A percentile compares a stretch with the other conserved stretches of the same genome.
Evolutionary conservation across 768 basidiomycete species (phyloP).

Genomic region (Pholiota molesta): DNA sequence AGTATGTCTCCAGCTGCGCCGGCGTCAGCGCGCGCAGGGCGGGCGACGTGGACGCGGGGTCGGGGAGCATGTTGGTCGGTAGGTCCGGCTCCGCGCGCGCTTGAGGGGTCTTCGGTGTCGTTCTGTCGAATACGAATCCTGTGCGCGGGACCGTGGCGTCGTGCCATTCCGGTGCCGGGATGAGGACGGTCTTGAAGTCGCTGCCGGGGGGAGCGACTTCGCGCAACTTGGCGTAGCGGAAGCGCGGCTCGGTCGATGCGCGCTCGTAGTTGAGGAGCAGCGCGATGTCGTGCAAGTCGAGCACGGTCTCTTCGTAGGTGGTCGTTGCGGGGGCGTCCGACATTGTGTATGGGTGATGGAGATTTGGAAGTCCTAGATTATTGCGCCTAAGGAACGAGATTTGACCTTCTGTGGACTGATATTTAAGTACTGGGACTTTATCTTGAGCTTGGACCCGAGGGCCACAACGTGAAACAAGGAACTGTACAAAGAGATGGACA

Average conservation of each 20-base stretch:
- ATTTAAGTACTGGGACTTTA: no score
- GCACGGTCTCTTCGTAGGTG: no score
- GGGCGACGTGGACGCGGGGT: background rate
- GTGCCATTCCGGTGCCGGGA: conserved; percentile 12
- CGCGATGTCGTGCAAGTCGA: conserved; percentile 24
- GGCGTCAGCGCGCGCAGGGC: conserved; percentile 13
- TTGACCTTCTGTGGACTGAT: no score
- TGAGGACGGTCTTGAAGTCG: conserved; percentile 20
- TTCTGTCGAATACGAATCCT: conserved; percentile 22
- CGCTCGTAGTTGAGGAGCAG: conserved; percentile 28
- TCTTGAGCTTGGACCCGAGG: no score
- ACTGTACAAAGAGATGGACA: no score
- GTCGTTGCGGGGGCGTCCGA: no score
- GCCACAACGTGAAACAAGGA: no score
- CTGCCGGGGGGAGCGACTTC: conserved; percentile 16
- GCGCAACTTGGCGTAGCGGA: conserved; percentile 23
- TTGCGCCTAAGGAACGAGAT: no score
- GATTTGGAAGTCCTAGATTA: no score
- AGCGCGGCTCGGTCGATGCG: conserved; percentile 24
- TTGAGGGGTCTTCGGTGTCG: background rate
- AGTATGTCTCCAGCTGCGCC: conserved; percentile 23
- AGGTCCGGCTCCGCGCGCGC: conserved; percentile 19
- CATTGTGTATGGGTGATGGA: no score
- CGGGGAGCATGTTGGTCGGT: conserved; percentile 21
- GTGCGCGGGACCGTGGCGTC: conserved; percentile 15